Evolutionary conservation across 2,329 filamentous ascomycete species (phyloP).

Genomic region (Aureobasidium sp.): DNA sequence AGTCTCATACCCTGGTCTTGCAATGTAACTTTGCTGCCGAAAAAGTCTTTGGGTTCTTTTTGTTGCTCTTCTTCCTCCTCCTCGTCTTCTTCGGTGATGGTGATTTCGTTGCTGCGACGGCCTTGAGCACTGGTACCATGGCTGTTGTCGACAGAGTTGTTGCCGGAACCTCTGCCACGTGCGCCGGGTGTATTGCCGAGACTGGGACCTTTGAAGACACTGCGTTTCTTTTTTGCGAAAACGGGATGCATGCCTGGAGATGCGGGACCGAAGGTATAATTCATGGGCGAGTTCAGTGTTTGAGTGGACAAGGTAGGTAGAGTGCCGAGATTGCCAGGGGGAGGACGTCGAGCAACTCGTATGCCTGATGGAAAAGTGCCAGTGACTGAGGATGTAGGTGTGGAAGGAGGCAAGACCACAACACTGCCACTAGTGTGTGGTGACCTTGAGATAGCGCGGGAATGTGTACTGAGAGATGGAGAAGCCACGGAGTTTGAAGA

Average conservation of each 20-base stretch:
- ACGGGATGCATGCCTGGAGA: conserved; percentile 50
- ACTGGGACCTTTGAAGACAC: conserved; percentile 73
- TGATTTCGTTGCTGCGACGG: conserved; percentile 61
- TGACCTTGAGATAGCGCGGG: conserved; percentile 10
- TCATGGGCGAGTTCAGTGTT: background rate
- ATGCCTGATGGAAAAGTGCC: conserved; percentile 26
- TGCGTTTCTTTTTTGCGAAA: conserved; percentile 75
- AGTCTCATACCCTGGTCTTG: background rate
- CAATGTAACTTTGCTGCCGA: background rate
- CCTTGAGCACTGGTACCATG: conserved; percentile 54
- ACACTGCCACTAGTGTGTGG: conserved; percentile 15
- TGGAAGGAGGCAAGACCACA: conserved; percentile 27
- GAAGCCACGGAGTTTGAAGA: conserved; percentile 56
- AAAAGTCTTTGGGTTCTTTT: background rate
- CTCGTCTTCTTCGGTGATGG: conserved; percentile 8
- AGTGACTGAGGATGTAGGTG: conserved; percentile 53
- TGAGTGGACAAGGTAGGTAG: conserved; percentile 17
- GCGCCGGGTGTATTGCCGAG: conserved; percentile 47
- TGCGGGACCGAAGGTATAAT: conserved; percentile 45
- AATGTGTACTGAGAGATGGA: conserved; percentile 22
- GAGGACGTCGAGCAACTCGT: conserved; percentile 21
- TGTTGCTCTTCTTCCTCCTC: conserved; percentile 3
- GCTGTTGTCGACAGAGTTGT: conserved; percentile 19
- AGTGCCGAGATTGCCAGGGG: conserved; percentile 25
- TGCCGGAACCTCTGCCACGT: background rate